phyloP scores from a whole-genome alignment of 2,329 filamentous ascomycete genomes.

The Macroventuria anomochaeta region DNA sequence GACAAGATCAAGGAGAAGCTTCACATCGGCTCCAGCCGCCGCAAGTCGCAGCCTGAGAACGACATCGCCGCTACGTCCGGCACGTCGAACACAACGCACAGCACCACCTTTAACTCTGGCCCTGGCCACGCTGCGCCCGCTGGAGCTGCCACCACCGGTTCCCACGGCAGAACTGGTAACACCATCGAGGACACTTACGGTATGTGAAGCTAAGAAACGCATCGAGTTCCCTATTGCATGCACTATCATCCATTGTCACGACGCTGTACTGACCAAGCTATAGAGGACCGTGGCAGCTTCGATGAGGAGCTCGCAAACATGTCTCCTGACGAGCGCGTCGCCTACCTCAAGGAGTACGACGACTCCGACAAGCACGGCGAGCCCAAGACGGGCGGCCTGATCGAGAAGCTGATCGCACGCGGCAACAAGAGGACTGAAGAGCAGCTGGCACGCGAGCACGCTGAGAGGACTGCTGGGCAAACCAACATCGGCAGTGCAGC shows the following conservation, averaged over 20 bases:
- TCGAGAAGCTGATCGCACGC: conserved; percentile 43
- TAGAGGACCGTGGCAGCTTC: conserved; percentile 41
- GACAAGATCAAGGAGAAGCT: conserved; percentile 48
- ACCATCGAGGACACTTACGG: conserved; percentile 16
- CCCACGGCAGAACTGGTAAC: conserved; percentile 12
- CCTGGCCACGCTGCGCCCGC: conserved; percentile 21
- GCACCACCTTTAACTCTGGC: conserved; percentile 16
- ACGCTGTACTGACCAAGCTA: conserved; percentile 3
- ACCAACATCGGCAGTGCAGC: conserved; percentile 8
- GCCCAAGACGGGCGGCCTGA: conserved; percentile 42
- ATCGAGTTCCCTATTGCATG: not conserved
- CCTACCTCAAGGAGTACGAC: conserved; percentile 46
- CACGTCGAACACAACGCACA: conserved; percentile 12
- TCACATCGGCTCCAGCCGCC: conserved; percentile 40
- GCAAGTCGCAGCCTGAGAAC: conserved; percentile 41
- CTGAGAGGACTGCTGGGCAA: conserved; percentile 27
- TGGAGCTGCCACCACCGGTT: conserved; percentile 26
- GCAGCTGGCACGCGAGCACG: conserved; percentile 36
- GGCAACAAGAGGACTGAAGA: conserved; percentile 48
- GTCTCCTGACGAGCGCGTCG: conserved; percentile 42
- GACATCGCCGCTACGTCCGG: conserved; percentile 13
- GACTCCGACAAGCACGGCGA: conserved; percentile 41
- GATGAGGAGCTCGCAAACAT: conserved; percentile 44
- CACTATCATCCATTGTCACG: not conserved
- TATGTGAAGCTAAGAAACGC: not conserved